Evolutionary conservation across 2,329 filamentous ascomycete genomes (phyloP).

Genomic region (Exserohilum rostratum): DNA sequence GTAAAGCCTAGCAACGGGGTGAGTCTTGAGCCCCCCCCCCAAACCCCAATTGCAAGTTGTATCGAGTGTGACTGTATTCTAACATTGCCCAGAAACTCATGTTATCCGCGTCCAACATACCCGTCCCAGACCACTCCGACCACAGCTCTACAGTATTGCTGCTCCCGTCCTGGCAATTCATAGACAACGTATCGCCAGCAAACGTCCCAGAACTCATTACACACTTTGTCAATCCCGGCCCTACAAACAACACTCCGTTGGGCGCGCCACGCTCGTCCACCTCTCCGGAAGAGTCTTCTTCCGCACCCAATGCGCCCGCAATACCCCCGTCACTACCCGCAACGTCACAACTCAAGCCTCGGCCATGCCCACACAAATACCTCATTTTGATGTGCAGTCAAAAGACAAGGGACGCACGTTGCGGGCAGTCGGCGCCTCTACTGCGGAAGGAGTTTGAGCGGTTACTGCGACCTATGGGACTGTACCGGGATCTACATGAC

Average conservation of each 20-base stretch:
- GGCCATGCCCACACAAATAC: conserved; percentile 79
- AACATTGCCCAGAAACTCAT: conserved; percentile 70
- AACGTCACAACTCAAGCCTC: conserved; percentile 57
- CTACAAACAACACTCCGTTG: conserved; percentile 75
- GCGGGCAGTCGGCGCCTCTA: conserved; percentile 90
- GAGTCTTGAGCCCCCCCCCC: conserved; percentile 46
- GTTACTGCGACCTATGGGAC: conserved; percentile 80
- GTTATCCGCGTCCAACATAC: conserved; percentile 91
- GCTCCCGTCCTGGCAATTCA: conserved; percentile 80
- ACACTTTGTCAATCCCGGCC: conserved; percentile 70
- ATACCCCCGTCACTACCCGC: conserved; percentile 38
- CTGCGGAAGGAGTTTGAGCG: conserved; percentile 88
- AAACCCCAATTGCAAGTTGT: neutral
- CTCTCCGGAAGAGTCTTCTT: conserved; percentile 23
- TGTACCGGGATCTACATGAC: conserved; percentile 88
- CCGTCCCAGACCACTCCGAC: conserved; percentile 71
- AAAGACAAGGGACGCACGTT: conserved; percentile 90
- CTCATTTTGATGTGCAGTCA: conserved; percentile 95
- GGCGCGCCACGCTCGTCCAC: conserved; percentile 13
- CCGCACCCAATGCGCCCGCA: conserved; percentile 20
- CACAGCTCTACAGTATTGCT: conserved; percentile 75
- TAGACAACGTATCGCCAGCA: conserved; percentile 82
- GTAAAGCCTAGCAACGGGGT: conserved; percentile 72
- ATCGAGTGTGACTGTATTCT: neutral
- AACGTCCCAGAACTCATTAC: conserved; percentile 74